Evolutionary conservation across 1,139 yeast species (phyloP), one percentile per base, ranked within the genome.

Genomic region (Oligophagozyma castellii): DNA sequence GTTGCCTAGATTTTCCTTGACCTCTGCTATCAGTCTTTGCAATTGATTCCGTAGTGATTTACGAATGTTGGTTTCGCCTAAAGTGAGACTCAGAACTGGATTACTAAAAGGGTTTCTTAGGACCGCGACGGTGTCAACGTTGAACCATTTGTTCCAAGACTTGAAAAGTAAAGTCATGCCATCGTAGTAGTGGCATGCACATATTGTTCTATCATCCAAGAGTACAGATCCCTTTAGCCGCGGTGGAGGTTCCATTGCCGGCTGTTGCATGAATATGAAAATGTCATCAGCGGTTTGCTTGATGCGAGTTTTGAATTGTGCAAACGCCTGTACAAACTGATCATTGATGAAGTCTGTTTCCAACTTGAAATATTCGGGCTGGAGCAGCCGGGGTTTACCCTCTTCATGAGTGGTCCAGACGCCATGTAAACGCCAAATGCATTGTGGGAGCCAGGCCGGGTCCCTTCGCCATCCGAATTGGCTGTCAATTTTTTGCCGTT

Each of bases 111-210:
- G 60, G 1, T 78, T 79, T 30, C 95, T 67, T 67, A 86, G 70
- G n/a, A 86, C 75, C 0, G 95, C 95, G 14, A 81, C 58, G 0
- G 95, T 86, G 45, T 86, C 93, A 10, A 84, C 94, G 46, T 86
- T 86, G 55, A 74, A 78, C 22, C 53, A 54, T 22, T 67, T 58
- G 44, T 76, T 78, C 93, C 93, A 80, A 8, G 76, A 67, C 52
- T 83, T 83, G 51, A 80, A 77, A 89, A 86, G 75, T 16, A 89
- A 57, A 2, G 95, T 79, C 70, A 86, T 67, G 0, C 96, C 96
- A 51, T 86, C 96, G 46, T 86, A 86, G 48, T 75, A 86, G 54
- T 86, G 96, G 2, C 93, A 92, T 19, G 93, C 72, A 42, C 74
- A 76, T 0, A 79, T 72, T 0, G 86, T 75, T 35, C 65, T 68